A percentile compares a stretch with the other conserved stretches of the same genome.
phyloP scores from a whole-genome alignment of 768 basidiomycete genomes.

The Macrolepiota dolichaula region DNA sequence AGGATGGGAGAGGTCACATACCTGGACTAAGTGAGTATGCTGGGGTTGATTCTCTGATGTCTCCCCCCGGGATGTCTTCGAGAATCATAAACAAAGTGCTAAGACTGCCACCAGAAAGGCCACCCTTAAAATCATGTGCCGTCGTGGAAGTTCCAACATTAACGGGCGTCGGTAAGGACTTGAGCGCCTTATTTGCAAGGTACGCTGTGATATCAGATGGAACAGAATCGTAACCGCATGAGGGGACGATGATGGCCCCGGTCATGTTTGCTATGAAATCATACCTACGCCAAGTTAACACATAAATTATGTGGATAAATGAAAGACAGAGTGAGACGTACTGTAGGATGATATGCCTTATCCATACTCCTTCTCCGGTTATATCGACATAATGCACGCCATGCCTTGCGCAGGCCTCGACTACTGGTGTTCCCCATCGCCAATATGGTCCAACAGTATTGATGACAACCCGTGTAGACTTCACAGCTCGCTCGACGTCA shows the following conservation, averaged over 20 bases:
- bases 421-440: slow-evolving; percentile 69
- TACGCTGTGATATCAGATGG: slow-evolving; percentile 71
- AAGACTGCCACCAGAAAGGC: slow-evolving; percentile 65
- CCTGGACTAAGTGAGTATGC: slow-evolving; percentile 41
- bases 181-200: slow-evolving; percentile 68
- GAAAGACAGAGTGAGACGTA: background rate
- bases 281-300: slow-evolving; percentile 43
- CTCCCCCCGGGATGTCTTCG: slow-evolving; percentile 36
- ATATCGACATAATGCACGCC: slow-evolving; percentile 87
- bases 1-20: slow-evolving; percentile 15
- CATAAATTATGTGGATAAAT: slow-evolving; percentile 1
- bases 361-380: slow-evolving; percentile 70
- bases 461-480: slow-evolving; percentile 62
- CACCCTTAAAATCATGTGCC: slow-evolving; percentile 43
- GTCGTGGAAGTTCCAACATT: slow-evolving; percentile 55
- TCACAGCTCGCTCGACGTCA: slow-evolving; percentile 57
- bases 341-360: slow-evolving; percentile 58
- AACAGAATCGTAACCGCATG: slow-evolving; percentile 75
- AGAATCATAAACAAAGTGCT: slow-evolving; percentile 32
- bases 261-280: slow-evolving; percentile 70
- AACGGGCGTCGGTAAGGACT: slow-evolving; percentile 28
- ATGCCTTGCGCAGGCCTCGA: slow-evolving; percentile 66
- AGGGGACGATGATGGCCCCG: slow-evolving; percentile 73
- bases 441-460: slow-evolving; percentile 78
- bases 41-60: slow-evolving; percentile 23